Percentiles rank a stretch among this genome's conserved stretches.
Evolutionary conservation across 1,284 basidiomycete species (phyloP).

Genomic region (Crucibulum cyathiforme): DNA sequence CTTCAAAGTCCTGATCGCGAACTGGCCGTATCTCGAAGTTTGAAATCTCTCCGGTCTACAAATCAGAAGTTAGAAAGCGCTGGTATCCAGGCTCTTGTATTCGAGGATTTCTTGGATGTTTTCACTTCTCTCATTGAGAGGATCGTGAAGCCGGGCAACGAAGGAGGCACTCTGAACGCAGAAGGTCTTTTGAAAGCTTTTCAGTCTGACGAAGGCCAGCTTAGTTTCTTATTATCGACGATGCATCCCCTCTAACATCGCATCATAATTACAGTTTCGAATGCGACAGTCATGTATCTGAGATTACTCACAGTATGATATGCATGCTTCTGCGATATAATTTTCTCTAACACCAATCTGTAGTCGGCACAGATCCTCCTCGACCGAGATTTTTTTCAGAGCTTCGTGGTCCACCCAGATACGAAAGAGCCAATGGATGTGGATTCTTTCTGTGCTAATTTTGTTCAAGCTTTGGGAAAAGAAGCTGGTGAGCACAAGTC

Average conservation of each 20-base stretch:
- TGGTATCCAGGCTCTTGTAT: slow-evolving; percentile 69
- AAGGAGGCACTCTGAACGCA: slow-evolving; percentile 44
- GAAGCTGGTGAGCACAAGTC: slow-evolving; percentile 69
- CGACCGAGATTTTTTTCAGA: slow-evolving; percentile 66
- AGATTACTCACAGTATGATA: slow-evolving; percentile 69
- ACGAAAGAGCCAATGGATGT: slow-evolving; percentile 64
- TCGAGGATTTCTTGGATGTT: slow-evolving; percentile 44
- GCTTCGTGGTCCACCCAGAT: slow-evolving; percentile 80
- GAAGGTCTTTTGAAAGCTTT: slow-evolving; percentile 57
- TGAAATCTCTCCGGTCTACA: slow-evolving; percentile 60
- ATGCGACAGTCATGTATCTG: slow-evolving; percentile 77
- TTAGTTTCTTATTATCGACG: not conserved
- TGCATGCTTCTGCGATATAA: not conserved
- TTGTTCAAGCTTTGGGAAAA: slow-evolving; percentile 82
- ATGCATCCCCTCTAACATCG: not conserved
- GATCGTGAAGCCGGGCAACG: slow-evolving; percentile 45
- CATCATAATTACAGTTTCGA: slow-evolving; percentile 54
- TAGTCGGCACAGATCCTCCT: slow-evolving; percentile 78
- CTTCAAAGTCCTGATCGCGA: slow-evolving; percentile 50
- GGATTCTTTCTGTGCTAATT: slow-evolving; percentile 74
- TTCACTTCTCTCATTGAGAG: slow-evolving; percentile 35
- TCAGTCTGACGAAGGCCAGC: slow-evolving; percentile 56
- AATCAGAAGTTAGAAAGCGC: slow-evolving; percentile 60
- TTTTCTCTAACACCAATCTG: not conserved
- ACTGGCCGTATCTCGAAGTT: slow-evolving; percentile 55